phyloP scores from a whole-genome alignment of 2,329 filamentous ascomycete species.

The Penicillium janthinellum region DNA sequence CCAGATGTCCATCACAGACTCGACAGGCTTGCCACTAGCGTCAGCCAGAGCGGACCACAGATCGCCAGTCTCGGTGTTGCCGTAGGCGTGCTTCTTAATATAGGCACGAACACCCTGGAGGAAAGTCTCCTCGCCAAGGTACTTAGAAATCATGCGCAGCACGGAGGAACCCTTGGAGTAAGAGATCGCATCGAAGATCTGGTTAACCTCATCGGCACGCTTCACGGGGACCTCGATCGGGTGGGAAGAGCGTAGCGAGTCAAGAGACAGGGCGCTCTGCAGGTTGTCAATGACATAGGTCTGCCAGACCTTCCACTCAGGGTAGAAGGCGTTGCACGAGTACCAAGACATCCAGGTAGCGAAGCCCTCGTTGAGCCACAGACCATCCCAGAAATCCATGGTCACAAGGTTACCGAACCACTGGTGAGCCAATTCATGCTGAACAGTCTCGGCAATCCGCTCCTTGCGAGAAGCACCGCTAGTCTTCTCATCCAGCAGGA shows the following conservation, averaged over 20 bases:
- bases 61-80: constrained; percentile 88
- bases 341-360: constrained; percentile 94
- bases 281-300: constrained; percentile 91
- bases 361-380: constrained; percentile 95
- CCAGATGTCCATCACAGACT: constrained; percentile 92
- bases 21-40: constrained; percentile 87
- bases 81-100: constrained; percentile 94
- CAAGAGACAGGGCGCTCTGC: constrained; percentile 81
- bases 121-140: constrained; percentile 88
- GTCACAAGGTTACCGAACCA: constrained; percentile 98
- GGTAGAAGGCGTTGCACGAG: constrained; percentile 91
- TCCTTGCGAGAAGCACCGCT: constrained; percentile 88
- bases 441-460: constrained; percentile 90
- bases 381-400: constrained; percentile 98
- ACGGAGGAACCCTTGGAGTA: constrained; percentile 97
- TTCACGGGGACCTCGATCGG: constrained; percentile 96
- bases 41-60: constrained; percentile 86
- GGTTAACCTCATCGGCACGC: constrained; percentile 92
- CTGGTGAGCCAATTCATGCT: constrained; percentile 95
- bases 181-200: constrained; percentile 97
- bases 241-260: constrained; percentile 91
- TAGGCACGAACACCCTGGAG: constrained; percentile 89
- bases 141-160: constrained; percentile 94
- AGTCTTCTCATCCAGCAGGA: constrained; percentile 88
- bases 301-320: constrained; percentile 98